Percentiles rank a stretch among this genome's conserved stretches.
Evolutionary conservation across 2,329 filamentous ascomycete species (phyloP).

Genomic region (Orbilia brochopaga): DNA sequence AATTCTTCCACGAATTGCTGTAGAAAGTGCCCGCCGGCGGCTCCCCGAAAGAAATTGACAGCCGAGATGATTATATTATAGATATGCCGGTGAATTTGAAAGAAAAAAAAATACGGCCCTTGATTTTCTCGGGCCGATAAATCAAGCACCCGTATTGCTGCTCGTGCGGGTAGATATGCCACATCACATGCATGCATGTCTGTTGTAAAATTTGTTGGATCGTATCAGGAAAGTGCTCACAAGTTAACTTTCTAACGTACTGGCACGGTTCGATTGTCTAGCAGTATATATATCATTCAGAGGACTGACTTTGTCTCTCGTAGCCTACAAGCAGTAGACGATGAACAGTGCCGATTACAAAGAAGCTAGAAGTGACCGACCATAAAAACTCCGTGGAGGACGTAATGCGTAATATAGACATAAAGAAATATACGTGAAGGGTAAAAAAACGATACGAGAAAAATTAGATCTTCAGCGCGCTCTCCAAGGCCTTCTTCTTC

Average conservation of each 20-base stretch:
- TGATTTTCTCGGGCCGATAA: too few species aligned
- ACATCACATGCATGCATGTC: too few species aligned
- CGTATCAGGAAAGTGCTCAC: too few species aligned
- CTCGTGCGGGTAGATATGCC: too few species aligned
- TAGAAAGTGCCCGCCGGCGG: background rate
- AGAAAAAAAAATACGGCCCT: too few species aligned
- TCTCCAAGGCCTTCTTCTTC: conserved; percentile 89
- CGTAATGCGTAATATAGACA: conserved; percentile 12
- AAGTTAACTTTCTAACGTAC: too few species aligned
- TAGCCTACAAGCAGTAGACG: background rate
- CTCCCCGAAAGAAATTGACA: background rate
- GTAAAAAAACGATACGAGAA: background rate
- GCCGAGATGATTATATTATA: background rate
- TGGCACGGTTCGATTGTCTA: too few species aligned
- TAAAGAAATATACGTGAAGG: conserved; percentile 2
- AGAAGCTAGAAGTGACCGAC: background rate
- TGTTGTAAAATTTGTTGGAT: too few species aligned
- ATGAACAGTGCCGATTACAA: background rate
- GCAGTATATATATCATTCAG: too few species aligned
- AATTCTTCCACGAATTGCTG: conserved; percentile 47
- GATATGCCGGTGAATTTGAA: too few species aligned
- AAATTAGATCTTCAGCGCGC: conserved; percentile 93
- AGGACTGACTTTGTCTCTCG: background rate
- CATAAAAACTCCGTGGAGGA: background rate
- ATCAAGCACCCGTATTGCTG: too few species aligned